Conservation (phyloP, 2,329 filamentous ascomycete genomes). For the Cladobotryum protrusum region DNA sequence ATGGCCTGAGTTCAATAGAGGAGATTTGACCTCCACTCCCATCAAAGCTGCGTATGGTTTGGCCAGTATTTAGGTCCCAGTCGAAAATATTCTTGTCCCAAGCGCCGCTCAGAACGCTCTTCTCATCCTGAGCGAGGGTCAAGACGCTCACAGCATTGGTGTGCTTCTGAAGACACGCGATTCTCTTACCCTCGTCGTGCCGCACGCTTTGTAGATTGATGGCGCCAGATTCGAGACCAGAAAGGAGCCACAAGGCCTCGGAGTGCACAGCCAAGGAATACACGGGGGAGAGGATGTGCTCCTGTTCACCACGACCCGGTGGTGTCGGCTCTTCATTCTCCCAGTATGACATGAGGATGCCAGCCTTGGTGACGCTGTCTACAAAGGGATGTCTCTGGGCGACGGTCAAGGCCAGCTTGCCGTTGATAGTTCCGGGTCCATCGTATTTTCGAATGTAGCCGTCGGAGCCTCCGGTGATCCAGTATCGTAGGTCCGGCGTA, state of each 20-base stretch:
- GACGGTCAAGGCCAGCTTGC: constrained; percentile 86
- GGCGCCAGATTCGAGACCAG: constrained; percentile 80
- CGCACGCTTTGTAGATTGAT: constrained; percentile 92
- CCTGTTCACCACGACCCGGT: constrained; percentile 41
- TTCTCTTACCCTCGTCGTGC: constrained; percentile 89
- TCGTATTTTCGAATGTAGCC: constrained; percentile 97
- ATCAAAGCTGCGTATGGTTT: constrained; percentile 67
- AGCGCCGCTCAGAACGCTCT: constrained; percentile 79
- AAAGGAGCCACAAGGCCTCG: constrained; percentile 83
- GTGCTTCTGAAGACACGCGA: constrained; percentile 74
- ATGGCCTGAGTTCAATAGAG: constrained; percentile 76
- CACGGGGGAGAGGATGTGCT: constrained; percentile 72
- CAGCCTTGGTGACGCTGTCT: constrained; percentile 92
- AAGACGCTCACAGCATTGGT: constrained; percentile 88
- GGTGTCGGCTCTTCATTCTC: constrained; percentile 78
- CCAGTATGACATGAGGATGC: constrained; percentile 94
- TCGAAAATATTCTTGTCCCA: constrained; percentile 95
- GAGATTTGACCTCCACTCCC: constrained; percentile 80
- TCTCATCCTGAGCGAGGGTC: constrained; percentile 75
- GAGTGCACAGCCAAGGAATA: constrained; percentile 92
- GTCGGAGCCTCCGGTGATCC: constrained; percentile 89
- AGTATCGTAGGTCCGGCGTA: constrained; percentile 90
- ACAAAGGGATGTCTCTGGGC: constrained; percentile 96
- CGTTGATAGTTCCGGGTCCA: constrained; percentile 89
- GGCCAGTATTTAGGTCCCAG: constrained; percentile 89